A percentile compares a stretch with the other conserved stretches of the same genome.
Evolutionary conservation across 371 early-diverging fungal species (phyloP).

Genomic region (Mucor lusitanicus): DNA sequence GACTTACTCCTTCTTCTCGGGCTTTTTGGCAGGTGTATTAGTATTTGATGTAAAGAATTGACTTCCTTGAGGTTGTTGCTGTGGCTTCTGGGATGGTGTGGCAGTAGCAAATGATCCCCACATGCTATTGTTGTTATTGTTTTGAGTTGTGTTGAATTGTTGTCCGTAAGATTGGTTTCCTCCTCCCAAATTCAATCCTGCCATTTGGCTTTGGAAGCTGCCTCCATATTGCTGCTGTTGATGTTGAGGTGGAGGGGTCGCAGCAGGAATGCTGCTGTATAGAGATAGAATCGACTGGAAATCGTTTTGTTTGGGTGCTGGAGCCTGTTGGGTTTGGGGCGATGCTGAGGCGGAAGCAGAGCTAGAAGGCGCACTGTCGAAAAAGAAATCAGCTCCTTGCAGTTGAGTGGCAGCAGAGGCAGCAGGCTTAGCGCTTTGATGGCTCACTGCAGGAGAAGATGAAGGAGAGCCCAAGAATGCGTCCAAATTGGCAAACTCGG

Average conservation of each 20-base stretch:
- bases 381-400: slow-evolving; percentile 52
- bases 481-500: slow-evolving; percentile 45
- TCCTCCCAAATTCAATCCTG: slow-evolving; percentile 34
- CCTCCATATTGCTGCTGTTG: slow-evolving; percentile 12
- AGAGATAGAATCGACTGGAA: slow-evolving; percentile 62
- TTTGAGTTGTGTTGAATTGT: background rate
- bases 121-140: slow-evolving; percentile 1
- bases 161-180: slow-evolving; percentile 11
- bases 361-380: slow-evolving; percentile 18
- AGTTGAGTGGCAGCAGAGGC: slow-evolving; percentile 27
- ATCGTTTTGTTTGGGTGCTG: slow-evolving; percentile 39
- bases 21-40: slow-evolving; percentile 15
- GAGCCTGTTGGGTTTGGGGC: slow-evolving; percentile 14
- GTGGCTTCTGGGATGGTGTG: slow-evolving; percentile 11
- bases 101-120: slow-evolving; percentile 27
- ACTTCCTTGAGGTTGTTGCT: slow-evolving; percentile 40
- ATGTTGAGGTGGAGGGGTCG: slow-evolving; percentile 6
- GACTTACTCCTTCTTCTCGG: slow-evolving; percentile 32
- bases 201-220: slow-evolving; percentile 39
- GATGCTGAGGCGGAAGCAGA: slow-evolving; percentile 6
- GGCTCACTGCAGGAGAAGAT: slow-evolving; percentile 17
- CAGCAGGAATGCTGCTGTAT: slow-evolving; percentile 39
- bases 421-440: slow-evolving; percentile 2
- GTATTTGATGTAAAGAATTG: slow-evolving; percentile 37
- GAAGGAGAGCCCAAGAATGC: slow-evolving; percentile 42